These are phyloP conservation scores for Catharanthus roseus DNA, from an alignment of 257 asterid species.

Conservation along the genomic window DNA sequence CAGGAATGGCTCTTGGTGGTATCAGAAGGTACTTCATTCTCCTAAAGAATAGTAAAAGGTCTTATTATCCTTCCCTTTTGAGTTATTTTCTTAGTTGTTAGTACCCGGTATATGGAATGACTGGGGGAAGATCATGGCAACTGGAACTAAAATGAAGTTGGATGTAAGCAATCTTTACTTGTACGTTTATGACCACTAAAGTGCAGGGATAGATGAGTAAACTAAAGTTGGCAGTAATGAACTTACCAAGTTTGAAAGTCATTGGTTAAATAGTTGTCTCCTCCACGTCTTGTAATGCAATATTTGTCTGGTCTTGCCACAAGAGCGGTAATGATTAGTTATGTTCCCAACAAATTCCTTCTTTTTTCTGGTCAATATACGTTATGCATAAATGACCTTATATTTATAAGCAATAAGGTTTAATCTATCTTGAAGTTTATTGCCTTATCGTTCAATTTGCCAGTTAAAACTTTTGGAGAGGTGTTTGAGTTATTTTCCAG, in stretches of 20 bases:
- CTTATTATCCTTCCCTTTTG: no score
- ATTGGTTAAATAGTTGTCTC: background rate
- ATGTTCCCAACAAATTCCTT: background rate
- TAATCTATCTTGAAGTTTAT: background rate
- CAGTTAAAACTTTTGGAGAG: background rate
- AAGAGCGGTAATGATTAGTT: background rate
- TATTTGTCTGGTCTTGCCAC: background rate
- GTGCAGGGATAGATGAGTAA: background rate
- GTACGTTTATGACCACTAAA: background rate
- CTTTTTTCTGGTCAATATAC: background rate
- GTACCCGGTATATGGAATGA: background rate
- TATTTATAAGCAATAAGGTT: background rate
- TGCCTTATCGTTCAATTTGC: background rate
- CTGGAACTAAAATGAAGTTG: background rate
- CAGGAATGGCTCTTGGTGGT: slow-evolving; percentile 91
- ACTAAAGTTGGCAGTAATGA: background rate
- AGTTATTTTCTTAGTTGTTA: background rate
- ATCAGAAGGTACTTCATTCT: slow-evolving; percentile 61
- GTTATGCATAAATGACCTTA: background rate
- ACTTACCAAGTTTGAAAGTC: background rate
- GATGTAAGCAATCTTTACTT: background rate
- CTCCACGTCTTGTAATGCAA: background rate
- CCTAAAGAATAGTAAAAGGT: background rate
- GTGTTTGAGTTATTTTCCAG: background rate
- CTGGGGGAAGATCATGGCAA: background rate